Conservation (phyloP, 2,329 filamentous ascomycete genomes). For the Diaporthe nobilis region DNA sequence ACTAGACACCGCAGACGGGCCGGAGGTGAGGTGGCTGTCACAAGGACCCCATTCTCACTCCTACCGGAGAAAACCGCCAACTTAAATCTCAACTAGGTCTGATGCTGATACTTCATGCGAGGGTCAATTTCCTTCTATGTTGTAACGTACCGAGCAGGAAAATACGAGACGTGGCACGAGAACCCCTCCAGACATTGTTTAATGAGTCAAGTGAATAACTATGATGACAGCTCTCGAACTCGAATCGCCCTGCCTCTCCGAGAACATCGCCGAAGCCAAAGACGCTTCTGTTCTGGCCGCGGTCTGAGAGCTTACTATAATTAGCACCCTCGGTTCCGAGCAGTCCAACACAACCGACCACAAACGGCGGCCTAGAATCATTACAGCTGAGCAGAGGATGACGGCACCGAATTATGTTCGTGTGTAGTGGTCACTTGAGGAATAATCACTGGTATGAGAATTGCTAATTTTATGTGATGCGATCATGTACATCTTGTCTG, state of each 20-base stretch:
- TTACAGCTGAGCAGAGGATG: neutral
- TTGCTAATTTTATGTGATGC: neutral
- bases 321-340: neutral
- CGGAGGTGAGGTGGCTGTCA: too few species aligned
- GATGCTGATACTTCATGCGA: neutral
- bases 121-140: neutral
- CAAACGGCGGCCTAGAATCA: neutral
- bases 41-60: too few species aligned
- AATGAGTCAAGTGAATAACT: neutral
- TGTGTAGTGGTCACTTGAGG: neutral
- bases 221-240: neutral
- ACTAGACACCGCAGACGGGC: too few species aligned
- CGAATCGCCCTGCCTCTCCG: too few species aligned
- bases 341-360: neutral
- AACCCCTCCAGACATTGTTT: too few species aligned
- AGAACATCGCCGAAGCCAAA: too few species aligned
- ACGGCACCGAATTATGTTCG: too few species aligned
- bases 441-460: neutral
- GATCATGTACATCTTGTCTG: neutral
- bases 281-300: neutral
- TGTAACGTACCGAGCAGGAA: neutral
- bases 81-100: neutral
- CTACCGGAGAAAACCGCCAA: neutral
- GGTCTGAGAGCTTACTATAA: too few species aligned
- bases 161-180: neutral